Evolutionary conservation across 2,329 filamentous ascomycete genomes (phyloP).

Genomic region (Microascus cirrosus): DNA sequence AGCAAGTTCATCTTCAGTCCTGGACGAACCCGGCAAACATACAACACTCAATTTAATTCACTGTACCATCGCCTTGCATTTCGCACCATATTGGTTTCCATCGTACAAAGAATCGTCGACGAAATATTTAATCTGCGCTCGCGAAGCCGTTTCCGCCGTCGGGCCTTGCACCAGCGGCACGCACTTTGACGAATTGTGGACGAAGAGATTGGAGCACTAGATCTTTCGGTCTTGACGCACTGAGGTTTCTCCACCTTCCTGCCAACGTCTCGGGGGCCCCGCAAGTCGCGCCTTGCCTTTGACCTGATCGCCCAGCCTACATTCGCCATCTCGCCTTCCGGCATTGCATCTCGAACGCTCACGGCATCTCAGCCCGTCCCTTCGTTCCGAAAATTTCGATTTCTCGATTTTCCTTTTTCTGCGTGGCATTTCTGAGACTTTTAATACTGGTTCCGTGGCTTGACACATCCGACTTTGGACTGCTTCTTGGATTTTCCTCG

Average conservation of each 20-base stretch:
- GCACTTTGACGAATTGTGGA: not conserved
- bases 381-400: constrained; percentile 2
- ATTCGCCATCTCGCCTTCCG: not conserved
- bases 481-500: not conserved
- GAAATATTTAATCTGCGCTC: constrained; percentile 4
- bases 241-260: not conserved
- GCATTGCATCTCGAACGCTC: not conserved
- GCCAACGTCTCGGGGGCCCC: not conserved
- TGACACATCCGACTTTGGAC: not conserved
- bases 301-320: not conserved
- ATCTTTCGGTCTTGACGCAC: not conserved
- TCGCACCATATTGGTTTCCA: constrained; percentile 16
- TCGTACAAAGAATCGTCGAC: constrained; percentile 5
- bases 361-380: constrained; percentile 2
- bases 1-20: constrained; percentile 5
- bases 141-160: not conserved
- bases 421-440: not conserved
- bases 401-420: not conserved
- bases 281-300: not conserved
- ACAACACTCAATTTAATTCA: not conserved
- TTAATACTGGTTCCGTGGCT: not conserved
- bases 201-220: not conserved
- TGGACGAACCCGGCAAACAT: constrained; percentile 1
- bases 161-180: not conserved
- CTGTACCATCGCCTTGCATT: constrained; percentile 3